Percentiles rank a stretch among this genome's conserved stretches.
Evolutionary conservation across 73 alveolate species (phyloP).

Genomic region (Tetrahymena borealis): DNA sequence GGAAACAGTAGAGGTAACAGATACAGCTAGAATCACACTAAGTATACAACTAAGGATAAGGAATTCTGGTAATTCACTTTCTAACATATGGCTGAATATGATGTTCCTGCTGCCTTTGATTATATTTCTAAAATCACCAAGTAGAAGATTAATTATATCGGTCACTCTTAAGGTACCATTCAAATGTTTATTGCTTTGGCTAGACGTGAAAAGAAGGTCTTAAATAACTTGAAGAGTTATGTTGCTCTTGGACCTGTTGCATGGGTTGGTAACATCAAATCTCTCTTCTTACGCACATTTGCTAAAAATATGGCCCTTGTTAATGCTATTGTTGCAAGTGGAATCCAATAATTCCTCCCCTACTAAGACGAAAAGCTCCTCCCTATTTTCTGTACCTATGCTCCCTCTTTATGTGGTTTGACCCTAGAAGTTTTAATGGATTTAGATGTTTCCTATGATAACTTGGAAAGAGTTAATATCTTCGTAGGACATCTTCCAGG

Average conservation of each 20-base stretch:
- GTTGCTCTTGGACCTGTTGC: constrained; percentile 39
- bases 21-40: constrained; percentile 6
- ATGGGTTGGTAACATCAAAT: constrained; percentile 1
- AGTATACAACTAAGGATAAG: constrained; percentile 26
- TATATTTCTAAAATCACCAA: constrained; percentile 53
- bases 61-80: constrained; percentile 78
- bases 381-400: neutral
- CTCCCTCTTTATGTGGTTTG: neutral
- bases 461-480: constrained; percentile 13
- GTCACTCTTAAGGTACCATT: constrained; percentile 87
- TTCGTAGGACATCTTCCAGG: constrained; percentile 79
- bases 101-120: constrained; percentile 69
- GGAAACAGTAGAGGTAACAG: constrained; percentile 70
- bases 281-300: neutral
- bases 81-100: constrained; percentile 79
- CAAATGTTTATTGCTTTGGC: constrained; percentile 73
- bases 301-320: neutral
- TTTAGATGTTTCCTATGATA: constrained; percentile 10
- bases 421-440: neutral
- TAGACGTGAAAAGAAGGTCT: constrained; percentile 4
- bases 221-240: constrained; percentile 1
- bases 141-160: constrained; percentile 70
- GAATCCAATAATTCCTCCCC: constrained; percentile 5
- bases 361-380: neutral
- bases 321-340: constrained; percentile 4